Base-by-base conservation (phyloP, 805 yeast species). In the Wickerhamomyces bovis region DNA sequence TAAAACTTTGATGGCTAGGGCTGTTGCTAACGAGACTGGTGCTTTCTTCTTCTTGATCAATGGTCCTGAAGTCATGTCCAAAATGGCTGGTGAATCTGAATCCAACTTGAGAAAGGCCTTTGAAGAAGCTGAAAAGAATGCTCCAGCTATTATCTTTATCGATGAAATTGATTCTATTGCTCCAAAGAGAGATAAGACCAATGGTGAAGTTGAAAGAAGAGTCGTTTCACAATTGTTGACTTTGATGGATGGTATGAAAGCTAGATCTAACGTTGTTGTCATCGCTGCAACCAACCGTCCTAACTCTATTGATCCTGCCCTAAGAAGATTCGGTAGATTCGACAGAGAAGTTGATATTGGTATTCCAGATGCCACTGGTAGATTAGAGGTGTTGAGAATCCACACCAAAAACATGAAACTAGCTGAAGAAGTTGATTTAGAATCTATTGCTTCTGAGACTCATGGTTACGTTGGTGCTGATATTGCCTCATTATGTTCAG, bases 381-480 rank as follows among this genome's bases (percentile, higher is more conserved):
- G 99, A 74, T 78, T 94, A 57, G 99, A 94, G 74, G 94, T 94
- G 56, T 76, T 94, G 64, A 83, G 96, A 71, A 94, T 95, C 60
- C 99, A 94, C 76, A 94, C 99, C 49, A 95, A 92, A 74, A 95
- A 94, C 73, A 94, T 94, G 99, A 94, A 94, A 72, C 77, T 94
- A 61, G 92, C 80, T 25, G 96, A 81, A 52, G 98, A 88, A 62
- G 99, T 94, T 45, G 97, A 94, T 67, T 78, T 94, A 60, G 99
- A 94, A 75, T 78, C 92, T 38, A 85, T 94, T 65, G 98, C 99
- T 15, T 75, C 95, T 22, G 99, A 94, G 73, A 94, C 99, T 35
- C 99, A 95, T 66, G 99, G 99, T 75, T 94, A 90, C 64, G 99
- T 94, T 50, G 99, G 99, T 75, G 96, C 97, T 43, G 99, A 94